Conservation (phyloP, 1,284 basidiomycete genomes). For the Sphaerobolus stellatus region DNA sequence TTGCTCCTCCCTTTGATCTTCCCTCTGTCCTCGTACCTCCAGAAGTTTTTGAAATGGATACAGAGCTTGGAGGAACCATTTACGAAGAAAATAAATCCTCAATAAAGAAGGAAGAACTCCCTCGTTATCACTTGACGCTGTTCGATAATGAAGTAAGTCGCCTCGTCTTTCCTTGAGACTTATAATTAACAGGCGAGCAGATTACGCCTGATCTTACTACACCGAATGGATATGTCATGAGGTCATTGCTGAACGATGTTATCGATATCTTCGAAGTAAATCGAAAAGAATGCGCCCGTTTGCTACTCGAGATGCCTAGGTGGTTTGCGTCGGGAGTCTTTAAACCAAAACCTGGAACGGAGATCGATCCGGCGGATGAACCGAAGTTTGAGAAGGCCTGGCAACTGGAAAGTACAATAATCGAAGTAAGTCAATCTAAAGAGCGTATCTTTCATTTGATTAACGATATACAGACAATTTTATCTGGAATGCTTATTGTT, state of each 20-base stretch:
- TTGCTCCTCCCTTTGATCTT: constrained; percentile 60
- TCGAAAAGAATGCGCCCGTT: constrained; percentile 88
- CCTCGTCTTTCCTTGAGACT: background rate
- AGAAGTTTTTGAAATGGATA: constrained; percentile 76
- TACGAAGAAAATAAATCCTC: constrained; percentile 60
- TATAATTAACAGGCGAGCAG: constrained; percentile 38
- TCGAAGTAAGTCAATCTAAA: constrained; percentile 55
- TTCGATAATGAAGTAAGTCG: constrained; percentile 75
- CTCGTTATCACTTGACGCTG: constrained; percentile 67
- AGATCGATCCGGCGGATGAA: constrained; percentile 43
- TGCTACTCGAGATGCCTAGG: constrained; percentile 85
- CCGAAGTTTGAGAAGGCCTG: constrained; percentile 60
- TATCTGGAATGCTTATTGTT: constrained; percentile 75
- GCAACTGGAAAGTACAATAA: constrained; percentile 77
- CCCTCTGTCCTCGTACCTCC: constrained; percentile 84
- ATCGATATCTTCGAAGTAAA: constrained; percentile 95
- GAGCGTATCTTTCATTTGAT: background rate
- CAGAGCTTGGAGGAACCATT: constrained; percentile 56
- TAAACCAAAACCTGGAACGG: constrained; percentile 58
- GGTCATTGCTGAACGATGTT: constrained; percentile 77
- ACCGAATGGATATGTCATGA: constrained; percentile 78
- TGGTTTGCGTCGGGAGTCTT: constrained; percentile 87
- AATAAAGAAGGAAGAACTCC: constrained; percentile 74
- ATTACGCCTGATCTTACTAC: constrained; percentile 74
- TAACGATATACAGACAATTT: constrained; percentile 53